phyloP scores from a whole-genome alignment of 2,329 filamentous ascomycete species.

The Botrytis tulipae region DNA sequence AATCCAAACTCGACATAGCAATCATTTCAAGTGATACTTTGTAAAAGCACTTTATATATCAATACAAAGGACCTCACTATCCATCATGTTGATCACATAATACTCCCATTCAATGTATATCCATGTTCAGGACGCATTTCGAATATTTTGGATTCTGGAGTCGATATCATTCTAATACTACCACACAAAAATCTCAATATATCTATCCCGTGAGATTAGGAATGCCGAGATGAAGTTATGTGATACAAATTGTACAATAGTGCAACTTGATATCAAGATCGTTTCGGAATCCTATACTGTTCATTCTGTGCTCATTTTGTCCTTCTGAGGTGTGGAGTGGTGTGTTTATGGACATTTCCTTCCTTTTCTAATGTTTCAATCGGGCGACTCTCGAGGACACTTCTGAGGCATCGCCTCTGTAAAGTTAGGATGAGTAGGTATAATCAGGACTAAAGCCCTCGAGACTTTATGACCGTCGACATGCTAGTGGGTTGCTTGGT shows the following conservation, averaged over 20 bases:
- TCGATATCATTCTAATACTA: background rate
- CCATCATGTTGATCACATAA: background rate
- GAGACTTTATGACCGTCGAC: background rate
- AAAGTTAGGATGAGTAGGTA: background rate
- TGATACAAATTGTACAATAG: background rate
- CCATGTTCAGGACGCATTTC: background rate
- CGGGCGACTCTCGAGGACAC: background rate
- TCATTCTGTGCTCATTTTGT: background rate
- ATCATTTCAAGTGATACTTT: background rate
- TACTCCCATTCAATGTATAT: background rate
- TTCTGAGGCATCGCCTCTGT: background rate
- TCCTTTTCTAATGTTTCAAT: background rate
- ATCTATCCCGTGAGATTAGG: background rate
- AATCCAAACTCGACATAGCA: background rate
- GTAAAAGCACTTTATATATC: rapidly evolving
- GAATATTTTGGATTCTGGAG: background rate
- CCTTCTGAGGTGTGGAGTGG: too few species aligned
- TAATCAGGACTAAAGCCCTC: background rate
- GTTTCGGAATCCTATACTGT: background rate
- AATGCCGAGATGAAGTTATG: background rate
- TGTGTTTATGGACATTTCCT: background rate
- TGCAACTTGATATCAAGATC: background rate
- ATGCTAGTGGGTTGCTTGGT: background rate
- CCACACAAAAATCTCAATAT: background rate
- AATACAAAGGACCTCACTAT: background rate